These are phyloP conservation scores for Verticillium dahliae DNA, from an alignment of 2,329 filamentous ascomycete genomes.

Conservation along the genomic window DNA sequence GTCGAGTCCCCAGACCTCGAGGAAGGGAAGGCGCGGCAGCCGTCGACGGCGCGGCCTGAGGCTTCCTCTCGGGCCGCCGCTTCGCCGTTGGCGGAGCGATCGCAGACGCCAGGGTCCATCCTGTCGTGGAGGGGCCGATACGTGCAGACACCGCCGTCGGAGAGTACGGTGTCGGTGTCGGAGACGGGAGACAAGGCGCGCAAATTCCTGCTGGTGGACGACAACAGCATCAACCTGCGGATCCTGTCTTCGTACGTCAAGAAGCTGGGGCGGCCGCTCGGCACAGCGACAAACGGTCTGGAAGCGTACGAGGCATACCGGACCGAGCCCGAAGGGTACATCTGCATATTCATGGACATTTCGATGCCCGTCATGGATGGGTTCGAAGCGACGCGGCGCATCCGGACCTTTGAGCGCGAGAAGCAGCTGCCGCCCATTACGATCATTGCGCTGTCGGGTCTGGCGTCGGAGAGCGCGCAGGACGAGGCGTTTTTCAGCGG, in stretches of 20 bases:
- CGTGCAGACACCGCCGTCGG: background rate
- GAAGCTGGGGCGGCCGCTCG: slow-evolving; percentile 21
- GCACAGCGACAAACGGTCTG: slow-evolving; percentile 24
- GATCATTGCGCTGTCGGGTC: slow-evolving; percentile 46
- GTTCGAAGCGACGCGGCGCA: slow-evolving; percentile 40
- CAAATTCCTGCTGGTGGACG: slow-evolving; percentile 28
- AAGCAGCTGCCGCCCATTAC: slow-evolving; percentile 30
- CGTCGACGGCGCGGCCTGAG: too few species aligned
- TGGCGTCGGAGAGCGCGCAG: slow-evolving; percentile 41
- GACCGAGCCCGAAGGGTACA: slow-evolving; percentile 14
- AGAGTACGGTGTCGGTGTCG: background rate
- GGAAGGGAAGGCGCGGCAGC: too few species aligned
- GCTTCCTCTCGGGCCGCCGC: too few species aligned
- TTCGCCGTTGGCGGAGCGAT: too few species aligned
- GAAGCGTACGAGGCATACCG: slow-evolving; percentile 24
- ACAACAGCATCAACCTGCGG: slow-evolving; percentile 31
- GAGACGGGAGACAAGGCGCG: background rate
- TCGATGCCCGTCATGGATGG: slow-evolving; percentile 54
- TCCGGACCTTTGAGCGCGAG: slow-evolving; percentile 40
- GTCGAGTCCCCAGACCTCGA: too few species aligned
- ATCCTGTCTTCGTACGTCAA: slow-evolving; percentile 24
- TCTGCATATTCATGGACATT: slow-evolving; percentile 38
- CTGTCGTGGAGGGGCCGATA: background rate
- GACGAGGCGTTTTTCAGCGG: slow-evolving; percentile 47
- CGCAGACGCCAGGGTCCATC: too few species aligned